Percentiles rank a stretch among this genome's conserved stretches.
These are phyloP conservation scores for Boletus vinaceobasis DNA, from an alignment of 768 basidiomycete genomes.

Conservation along the genomic window DNA sequence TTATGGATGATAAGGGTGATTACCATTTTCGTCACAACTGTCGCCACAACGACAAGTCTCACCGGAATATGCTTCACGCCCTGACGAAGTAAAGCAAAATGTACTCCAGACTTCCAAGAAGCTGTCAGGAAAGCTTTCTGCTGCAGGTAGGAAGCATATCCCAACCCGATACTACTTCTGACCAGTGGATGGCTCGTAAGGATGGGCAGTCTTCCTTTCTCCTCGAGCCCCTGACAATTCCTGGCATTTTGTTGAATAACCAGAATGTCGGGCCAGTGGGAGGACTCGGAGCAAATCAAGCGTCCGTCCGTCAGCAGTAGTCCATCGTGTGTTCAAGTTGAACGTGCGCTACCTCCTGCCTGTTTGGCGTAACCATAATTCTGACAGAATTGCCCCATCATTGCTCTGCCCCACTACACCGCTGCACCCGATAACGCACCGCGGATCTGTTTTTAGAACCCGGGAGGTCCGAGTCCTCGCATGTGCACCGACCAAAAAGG, in stretches of 20 bases:
- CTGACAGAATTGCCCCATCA: background rate
- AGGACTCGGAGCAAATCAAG: background rate
- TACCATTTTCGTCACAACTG: no score
- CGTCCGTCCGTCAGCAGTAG: background rate
- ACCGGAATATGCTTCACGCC: no score
- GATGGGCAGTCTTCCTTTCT: background rate
- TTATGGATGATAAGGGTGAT: no score
- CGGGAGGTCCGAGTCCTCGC: background rate
- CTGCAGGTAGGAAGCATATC: no score
- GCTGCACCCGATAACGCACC: no score
- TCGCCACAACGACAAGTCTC: no score
- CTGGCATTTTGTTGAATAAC: background rate
- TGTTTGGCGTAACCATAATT: background rate
- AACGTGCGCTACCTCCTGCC: background rate
- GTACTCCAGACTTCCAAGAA: no score
- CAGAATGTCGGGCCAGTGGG: background rate
- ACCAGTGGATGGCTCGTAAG: background rate
- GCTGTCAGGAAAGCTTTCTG: no score
- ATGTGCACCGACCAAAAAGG: background rate
- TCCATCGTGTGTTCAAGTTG: background rate
- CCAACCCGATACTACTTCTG: background rate
- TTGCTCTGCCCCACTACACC: no score
- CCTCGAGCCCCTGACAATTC: background rate
- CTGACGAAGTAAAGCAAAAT: no score
- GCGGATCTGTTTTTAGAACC: background rate